Evolutionary conservation across 2,329 filamentous ascomycete species (phyloP), one percentile per base, ranked within the genome.

Genomic region (Rhynchosporium secalis): DNA sequence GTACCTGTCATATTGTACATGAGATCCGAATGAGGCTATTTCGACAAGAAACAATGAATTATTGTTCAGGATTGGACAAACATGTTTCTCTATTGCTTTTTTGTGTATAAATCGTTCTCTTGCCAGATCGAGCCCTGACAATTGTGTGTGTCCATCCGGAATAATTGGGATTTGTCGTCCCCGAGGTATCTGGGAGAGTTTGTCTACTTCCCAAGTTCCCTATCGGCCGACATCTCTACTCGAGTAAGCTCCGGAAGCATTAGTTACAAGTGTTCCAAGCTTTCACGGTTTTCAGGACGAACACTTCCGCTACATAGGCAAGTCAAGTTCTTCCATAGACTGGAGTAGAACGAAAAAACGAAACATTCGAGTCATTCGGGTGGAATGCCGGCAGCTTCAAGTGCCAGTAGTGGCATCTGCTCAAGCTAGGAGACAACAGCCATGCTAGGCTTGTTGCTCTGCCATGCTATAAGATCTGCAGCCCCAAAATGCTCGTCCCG

Each of bases 361-460:
- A 38, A 40, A 6, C 33, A 36, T 36, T 36, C 33, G 33, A 36
- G 33, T 33, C 36, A 9, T 41, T 26, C 36, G 51, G 36, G 33
- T 52, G n/a, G 26, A n/a, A 26, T 28, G 31, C 33, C 49, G 49
- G 49, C 33, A 40, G 5, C 38, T 9, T 9, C 6, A 38, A 40
- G 20, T 52, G 33, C 15, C 49, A 38, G 20, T 29, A 36, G 36
- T 54, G 33, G 40, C 12, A 40, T 28, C 4, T 54, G 51, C 20
- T 38, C 10, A 54, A 29, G 51, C 51, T 28, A 54, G 40, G 8
- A 41, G 36, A n/a, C n/a, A 33, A 26, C 36, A 20, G 51, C 33
- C 33, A 56, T 41, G 54, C 43, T 26, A 56, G 38, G 28, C 38
- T 31, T 56, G 54, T 26, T 46, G 54, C 54, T 45, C 54, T 56